Conservation (phyloP, 2,329 filamentous ascomycete species). For the Aspergillus sp. region DNA sequence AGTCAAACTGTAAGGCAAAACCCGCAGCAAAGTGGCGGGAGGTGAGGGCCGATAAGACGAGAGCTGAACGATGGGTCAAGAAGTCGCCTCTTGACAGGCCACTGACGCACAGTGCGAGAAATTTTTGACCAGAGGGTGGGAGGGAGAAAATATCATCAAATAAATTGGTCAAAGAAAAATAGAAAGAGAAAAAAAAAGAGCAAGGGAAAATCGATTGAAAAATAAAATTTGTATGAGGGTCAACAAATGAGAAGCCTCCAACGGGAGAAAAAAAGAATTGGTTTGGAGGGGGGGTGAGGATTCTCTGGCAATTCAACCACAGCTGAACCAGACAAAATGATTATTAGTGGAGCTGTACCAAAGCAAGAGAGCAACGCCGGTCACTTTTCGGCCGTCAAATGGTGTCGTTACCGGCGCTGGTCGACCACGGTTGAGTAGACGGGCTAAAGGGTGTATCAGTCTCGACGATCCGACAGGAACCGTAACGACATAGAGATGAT, state of each 20-base stretch:
- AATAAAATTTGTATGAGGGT: constrained; percentile 2
- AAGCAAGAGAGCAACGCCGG: constrained; percentile 14
- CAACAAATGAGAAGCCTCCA: constrained; percentile 3
- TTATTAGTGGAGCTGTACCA: constrained; percentile 23
- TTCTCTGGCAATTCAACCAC: constrained; percentile 8
- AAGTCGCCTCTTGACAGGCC: constrained; percentile 19
- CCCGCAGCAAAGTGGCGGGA: constrained; percentile 16
- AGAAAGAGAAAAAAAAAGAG: constrained; percentile 6
- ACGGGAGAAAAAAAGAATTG: not conserved
- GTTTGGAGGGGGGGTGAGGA: not conserved
- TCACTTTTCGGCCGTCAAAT: constrained; percentile 23
- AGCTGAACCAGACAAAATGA: constrained; percentile 21
- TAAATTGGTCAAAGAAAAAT: constrained; percentile 14
- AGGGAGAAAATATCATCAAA: constrained; percentile 10
- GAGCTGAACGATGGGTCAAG: constrained; percentile 28
- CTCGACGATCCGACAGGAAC: constrained; percentile 33
- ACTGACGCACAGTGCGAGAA: constrained; percentile 20
- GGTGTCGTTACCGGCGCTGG: constrained; percentile 17
- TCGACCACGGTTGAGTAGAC: constrained; percentile 33
- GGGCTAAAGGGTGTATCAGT: constrained; percentile 27
- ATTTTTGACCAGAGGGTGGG: not conserved
- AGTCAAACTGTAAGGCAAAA: constrained; percentile 1
- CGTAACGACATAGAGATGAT: constrained; percentile 28
- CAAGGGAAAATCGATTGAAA: constrained; percentile 7
- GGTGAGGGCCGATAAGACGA: constrained; percentile 20